These are phyloP conservation scores for Stachybotrys chlorohalonatus DNA, from an alignment of 2,329 filamentous ascomycete species.

Conservation along the genomic window DNA sequence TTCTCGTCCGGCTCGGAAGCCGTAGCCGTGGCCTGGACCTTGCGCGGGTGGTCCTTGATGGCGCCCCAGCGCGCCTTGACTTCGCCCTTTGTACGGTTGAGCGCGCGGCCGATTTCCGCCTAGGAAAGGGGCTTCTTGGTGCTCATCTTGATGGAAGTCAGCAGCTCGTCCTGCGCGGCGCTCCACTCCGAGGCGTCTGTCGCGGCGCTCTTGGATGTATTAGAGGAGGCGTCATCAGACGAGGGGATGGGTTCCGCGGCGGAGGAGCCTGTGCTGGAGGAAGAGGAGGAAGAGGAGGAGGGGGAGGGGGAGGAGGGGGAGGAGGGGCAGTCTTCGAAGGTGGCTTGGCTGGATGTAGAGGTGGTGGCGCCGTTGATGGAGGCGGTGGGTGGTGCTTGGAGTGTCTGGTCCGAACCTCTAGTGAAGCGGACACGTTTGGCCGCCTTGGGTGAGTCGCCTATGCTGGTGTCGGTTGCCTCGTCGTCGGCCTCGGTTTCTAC, in stretches of 20 bases:
- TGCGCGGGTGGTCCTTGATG: conserved; percentile 14
- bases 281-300: too few relatives aligned
- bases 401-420: neutral
- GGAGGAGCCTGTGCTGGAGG: too few relatives aligned
- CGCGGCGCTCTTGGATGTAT: neutral
- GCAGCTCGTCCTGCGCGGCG: conserved; percentile 23
- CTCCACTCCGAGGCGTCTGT: conserved; percentile 16
- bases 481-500: too few relatives aligned
- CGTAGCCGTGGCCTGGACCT: too few relatives aligned
- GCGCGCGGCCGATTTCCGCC: conserved; percentile 17
- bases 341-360: neutral
- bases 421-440: neutral
- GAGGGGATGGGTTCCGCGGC: too few relatives aligned
- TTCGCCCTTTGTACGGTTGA: conserved; percentile 18
- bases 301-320: too few relatives aligned
- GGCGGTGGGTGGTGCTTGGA: neutral
- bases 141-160: conserved; percentile 23
- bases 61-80: conserved; percentile 21
- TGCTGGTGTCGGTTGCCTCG: neutral
- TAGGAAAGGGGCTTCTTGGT: conserved; percentile 13
- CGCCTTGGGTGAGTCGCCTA: neutral
- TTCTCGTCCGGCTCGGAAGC: too few relatives aligned
- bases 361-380: neutral
- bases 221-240: too few relatives aligned
- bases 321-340: too few relatives aligned